Evolutionary conservation across 805 yeast species (phyloP), one percentile per base, ranked within the genome.

Genomic region (Vanderwaltozyma yarrowii): DNA sequence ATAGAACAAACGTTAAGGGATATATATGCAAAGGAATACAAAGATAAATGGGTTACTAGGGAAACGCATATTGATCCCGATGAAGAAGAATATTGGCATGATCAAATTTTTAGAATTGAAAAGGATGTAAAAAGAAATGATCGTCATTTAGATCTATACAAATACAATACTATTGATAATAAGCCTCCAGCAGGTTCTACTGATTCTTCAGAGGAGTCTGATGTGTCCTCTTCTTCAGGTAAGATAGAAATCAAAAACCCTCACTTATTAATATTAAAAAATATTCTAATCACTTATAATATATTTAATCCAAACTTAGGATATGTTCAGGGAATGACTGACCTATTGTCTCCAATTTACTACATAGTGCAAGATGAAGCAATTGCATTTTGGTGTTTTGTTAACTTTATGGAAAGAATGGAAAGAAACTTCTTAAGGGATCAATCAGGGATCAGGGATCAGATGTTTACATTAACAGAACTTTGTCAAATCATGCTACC

Each of bases 271-370:
- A 71, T 64, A 36, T 62, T 92, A 64, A 72, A 85, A 47, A 87
- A 82, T 49, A 81, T 92, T 43, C 66, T 92, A 29, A 69, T 87
- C 40, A 84, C 96, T 0, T 89, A 81, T 52, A 89, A 92, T 57
- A 87, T 83, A 58, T 71, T 78, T 56, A 88, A 92, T 58, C 68
- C 66, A 33, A 80, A 86, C 47, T 62, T 92, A 47, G 98, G 98
- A 1, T 92, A 92, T 53, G 95, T 92, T 15, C 99, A 92, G 63
- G 99, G 99, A 2, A 92, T 92, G 99, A 77, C 92, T 9, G 99
- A 92, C 59, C 65, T 92, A 36, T 64, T 92, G 27, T 81, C 96
- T 0, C 96, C 96, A 0, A 61, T 92, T 3, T 92, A 86, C 56
- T 74, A 70, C 37, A 61, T 67, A 9, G 45, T 69, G 8, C 70